These are phyloP conservation scores for Magnusiomyces fungicola DNA, from an alignment of 1,139 yeast genomes.

Conservation along the genomic window DNA sequence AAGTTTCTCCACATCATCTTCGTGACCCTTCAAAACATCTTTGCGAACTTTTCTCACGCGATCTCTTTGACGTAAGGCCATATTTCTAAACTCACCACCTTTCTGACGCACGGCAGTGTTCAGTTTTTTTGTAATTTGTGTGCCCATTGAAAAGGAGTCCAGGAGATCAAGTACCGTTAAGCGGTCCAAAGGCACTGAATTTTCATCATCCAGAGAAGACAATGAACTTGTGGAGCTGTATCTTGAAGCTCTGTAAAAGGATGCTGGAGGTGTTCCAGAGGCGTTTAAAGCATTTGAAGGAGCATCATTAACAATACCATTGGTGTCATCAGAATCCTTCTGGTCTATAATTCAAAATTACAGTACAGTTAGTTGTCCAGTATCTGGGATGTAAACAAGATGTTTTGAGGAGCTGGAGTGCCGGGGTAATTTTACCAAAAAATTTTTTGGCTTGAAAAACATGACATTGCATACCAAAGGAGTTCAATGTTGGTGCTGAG, in stretches of 20 bases:
- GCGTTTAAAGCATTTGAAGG: too few relatives aligned
- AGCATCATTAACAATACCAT: too few relatives aligned
- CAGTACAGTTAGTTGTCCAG: too few relatives aligned
- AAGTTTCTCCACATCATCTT: slow-evolving; percentile 31
- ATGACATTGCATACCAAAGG: not conserved
- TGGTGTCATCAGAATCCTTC: too few relatives aligned
- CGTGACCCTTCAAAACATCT: slow-evolving; percentile 16
- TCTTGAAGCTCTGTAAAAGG: not conserved
- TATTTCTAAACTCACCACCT: slow-evolving; percentile 26
- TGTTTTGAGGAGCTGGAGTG: too few relatives aligned
- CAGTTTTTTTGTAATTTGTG: slow-evolving; percentile 26
- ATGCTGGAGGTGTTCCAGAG: not conserved
- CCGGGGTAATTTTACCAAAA: too few relatives aligned
- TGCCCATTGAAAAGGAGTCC: slow-evolving; percentile 30
- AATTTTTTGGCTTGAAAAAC: too few relatives aligned
- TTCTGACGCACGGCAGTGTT: slow-evolving; percentile 25
- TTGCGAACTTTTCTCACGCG: slow-evolving; percentile 22
- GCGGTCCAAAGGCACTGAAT: slow-evolving; percentile 22
- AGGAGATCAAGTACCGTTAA: slow-evolving; percentile 30
- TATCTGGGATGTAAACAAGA: too few relatives aligned
- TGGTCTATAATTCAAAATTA: too few relatives aligned
- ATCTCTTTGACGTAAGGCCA: slow-evolving; percentile 27
- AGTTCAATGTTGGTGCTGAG: not conserved
- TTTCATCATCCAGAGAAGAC: slow-evolving; percentile 20
- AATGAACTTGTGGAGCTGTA: slow-evolving; percentile 19